Conservation (phyloP, 2,329 filamentous ascomycete species). For the Penicillium sp. region DNA sequence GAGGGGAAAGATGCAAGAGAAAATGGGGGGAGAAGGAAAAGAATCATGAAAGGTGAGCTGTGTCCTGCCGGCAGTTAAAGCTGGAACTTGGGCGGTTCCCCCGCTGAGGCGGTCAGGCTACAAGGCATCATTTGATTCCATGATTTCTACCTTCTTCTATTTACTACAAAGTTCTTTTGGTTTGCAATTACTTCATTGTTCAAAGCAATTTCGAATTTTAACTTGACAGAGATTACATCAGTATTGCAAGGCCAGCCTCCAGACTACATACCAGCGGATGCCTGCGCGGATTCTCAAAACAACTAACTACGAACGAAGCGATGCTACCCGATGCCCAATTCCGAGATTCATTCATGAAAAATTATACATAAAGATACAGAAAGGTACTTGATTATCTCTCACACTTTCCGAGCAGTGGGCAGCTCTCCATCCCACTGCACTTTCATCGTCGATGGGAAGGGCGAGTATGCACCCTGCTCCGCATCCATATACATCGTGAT, state of each 20-base stretch:
- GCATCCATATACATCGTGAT: conserved; percentile 47
- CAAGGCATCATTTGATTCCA: conserved; percentile 6
- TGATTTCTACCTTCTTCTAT: background rate
- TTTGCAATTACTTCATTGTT: background rate
- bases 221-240: background rate
- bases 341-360: background rate
- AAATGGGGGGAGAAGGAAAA: conserved; percentile 15
- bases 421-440: conserved; percentile 45
- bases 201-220: too few relatives aligned
- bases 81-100: conserved; percentile 8
- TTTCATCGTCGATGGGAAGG: conserved; percentile 48
- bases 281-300: background rate
- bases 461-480: conserved; percentile 43
- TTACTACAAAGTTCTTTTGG: background rate
- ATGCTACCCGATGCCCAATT: background rate
- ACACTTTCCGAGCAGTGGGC: conserved; percentile 15
- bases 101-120: conserved; percentile 23
- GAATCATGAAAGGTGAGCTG: conserved; percentile 25
- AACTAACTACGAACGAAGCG: background rate
- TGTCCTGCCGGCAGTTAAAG: conserved; percentile 18
- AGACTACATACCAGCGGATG: background rate
- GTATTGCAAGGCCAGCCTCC: background rate
- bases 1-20: conserved; percentile 9
- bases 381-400: background rate
- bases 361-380: background rate